phyloP scores from a whole-genome alignment of 331 rosid species.

The Quercus tomentella region DNA sequence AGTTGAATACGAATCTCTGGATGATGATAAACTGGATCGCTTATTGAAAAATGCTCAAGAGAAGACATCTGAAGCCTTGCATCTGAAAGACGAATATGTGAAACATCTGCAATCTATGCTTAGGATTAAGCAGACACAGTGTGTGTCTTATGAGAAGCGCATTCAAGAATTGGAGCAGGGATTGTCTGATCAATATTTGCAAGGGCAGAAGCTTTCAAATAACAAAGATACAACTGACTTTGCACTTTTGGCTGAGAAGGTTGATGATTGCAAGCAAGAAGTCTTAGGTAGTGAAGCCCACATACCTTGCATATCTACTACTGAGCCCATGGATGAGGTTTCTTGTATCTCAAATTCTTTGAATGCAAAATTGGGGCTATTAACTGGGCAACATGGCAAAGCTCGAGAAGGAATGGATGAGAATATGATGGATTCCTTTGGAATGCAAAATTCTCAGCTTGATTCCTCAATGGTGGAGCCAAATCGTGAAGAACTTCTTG shows the following conservation, averaged over 20 bases:
- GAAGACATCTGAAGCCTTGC: constrained; percentile 90
- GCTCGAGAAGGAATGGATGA: constrained; percentile 73
- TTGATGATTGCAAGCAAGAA: constrained; percentile 46
- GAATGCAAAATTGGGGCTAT: constrained; percentile 70
- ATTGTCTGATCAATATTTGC: constrained; percentile 69
- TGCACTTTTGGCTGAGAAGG: constrained; percentile 48
- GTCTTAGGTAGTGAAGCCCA: constrained; percentile 39
- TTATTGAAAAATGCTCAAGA: constrained; percentile 66
- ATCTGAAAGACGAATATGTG: constrained; percentile 78
- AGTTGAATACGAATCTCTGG: constrained; percentile 54
- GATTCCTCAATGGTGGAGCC: constrained; percentile 92
- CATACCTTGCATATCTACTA: constrained; percentile 48
- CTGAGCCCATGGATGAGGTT: constrained; percentile 95
- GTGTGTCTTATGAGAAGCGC: constrained; percentile 80
- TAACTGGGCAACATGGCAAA: constrained; percentile 52
- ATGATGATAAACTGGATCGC: constrained; percentile 58
- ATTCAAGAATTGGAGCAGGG: constrained; percentile 88
- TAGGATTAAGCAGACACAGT: constrained; percentile 68
- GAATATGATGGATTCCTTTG: constrained; percentile 86
- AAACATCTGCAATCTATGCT: constrained; percentile 71
- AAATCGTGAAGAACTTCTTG: constrained; percentile 58
- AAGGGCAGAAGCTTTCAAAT: constrained; percentile 58
- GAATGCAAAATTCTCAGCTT: constrained; percentile 54
- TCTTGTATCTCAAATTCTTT: constrained; percentile 84
- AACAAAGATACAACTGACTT: constrained; percentile 39